These are phyloP conservation scores for Ceriops tagal DNA, from an alignment of 345 rosid species.

Conservation along the genomic window DNA sequence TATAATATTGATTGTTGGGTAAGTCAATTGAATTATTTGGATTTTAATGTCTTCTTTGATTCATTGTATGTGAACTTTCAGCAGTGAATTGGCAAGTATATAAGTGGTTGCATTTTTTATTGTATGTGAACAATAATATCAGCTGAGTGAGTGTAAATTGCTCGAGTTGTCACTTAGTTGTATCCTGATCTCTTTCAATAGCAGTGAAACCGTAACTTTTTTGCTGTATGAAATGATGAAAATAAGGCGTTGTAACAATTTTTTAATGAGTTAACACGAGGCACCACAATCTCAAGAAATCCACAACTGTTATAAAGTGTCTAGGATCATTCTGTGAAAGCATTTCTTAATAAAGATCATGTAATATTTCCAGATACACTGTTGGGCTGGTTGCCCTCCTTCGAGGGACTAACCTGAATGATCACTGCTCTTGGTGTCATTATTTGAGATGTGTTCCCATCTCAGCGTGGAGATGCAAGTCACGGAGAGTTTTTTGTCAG, in stretches of 20 bases:
- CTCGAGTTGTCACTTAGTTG: no score
- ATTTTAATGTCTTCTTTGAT: no score
- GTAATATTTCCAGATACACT: constrained; percentile 21
- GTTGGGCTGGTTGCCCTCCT: constrained; percentile 19
- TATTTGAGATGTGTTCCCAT: constrained; percentile 21
- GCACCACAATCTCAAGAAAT: background rate
- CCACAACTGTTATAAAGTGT: background rate
- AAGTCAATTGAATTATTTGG: constrained; percentile 23
- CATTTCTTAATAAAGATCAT: background rate
- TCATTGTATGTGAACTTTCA: no score
- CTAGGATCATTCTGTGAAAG: background rate
- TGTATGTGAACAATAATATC: no score
- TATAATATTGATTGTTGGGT: constrained; percentile 62
- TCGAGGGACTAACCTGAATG: constrained; percentile 17
- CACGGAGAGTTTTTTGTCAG: constrained; percentile 48
- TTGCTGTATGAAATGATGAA: no score
- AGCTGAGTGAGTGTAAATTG: no score
- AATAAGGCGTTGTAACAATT: no score
- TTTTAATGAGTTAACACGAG: background rate
- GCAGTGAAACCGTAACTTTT: no score
- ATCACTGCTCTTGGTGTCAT: constrained; percentile 20
- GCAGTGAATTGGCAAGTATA: no score
- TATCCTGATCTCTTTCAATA: no score
- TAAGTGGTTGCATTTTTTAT: no score
- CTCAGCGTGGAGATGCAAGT: constrained; percentile 32